These are phyloP conservation scores for Acacia concinna DNA, from an alignment of 331 rosid species.

Conservation along the genomic window DNA sequence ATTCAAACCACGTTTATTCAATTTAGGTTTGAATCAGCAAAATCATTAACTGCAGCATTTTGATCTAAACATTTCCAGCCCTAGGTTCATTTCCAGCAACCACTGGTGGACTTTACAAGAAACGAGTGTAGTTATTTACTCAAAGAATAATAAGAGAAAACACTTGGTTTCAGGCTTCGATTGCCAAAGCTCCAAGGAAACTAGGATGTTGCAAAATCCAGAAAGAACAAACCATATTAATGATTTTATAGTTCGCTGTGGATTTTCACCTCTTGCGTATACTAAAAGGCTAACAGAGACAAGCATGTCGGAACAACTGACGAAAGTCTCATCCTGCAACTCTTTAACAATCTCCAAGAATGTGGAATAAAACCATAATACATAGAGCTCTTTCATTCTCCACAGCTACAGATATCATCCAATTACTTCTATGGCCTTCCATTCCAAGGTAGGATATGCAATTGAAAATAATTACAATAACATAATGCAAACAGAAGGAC, in stretches of 20 bases:
- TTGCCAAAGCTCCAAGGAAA: constrained; percentile 30
- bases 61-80: constrained; percentile 12
- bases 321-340: constrained; percentile 25
- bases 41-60: background rate
- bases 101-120: constrained; percentile 2
- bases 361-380: constrained; percentile 10
- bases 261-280: constrained; percentile 16
- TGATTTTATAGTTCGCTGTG: background rate
- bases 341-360: constrained; percentile 31
- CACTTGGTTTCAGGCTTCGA: constrained; percentile 24
- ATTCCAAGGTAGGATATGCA: background rate
- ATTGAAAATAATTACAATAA: background rate
- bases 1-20: background rate
- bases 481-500: background rate
- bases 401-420: background rate
- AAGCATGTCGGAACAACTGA: constrained; percentile 15
- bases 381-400: constrained; percentile 16
- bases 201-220: constrained; percentile 19
- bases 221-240: constrained; percentile 15
- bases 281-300: constrained; percentile 14
- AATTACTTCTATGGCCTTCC: background rate
- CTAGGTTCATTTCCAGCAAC: constrained; percentile 19
- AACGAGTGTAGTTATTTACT: constrained; percentile 20
- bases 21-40: constrained; percentile 17
- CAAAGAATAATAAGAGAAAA: constrained; percentile 19